Evolutionary conservation across 2,329 filamentous ascomycete species (phyloP).

Genomic region (Colletotrichum sp.): DNA sequence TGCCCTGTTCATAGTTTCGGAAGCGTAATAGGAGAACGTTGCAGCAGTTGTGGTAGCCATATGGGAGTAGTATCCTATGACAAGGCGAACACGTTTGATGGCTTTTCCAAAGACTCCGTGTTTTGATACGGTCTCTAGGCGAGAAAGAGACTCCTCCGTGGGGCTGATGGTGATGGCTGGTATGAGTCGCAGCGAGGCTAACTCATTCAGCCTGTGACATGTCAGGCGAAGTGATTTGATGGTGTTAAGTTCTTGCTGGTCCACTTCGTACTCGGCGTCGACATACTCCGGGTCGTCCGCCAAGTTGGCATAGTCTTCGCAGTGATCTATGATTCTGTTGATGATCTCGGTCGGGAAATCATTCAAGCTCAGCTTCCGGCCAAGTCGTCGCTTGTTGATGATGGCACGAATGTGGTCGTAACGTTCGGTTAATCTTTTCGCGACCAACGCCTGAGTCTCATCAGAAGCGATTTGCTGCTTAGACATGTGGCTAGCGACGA

Average conservation of each 20-base stretch:
- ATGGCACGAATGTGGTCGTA: not conserved
- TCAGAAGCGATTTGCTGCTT: too few relatives aligned
- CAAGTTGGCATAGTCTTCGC: not conserved
- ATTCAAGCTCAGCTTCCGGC: not conserved
- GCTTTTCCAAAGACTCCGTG: not conserved
- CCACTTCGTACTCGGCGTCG: not conserved
- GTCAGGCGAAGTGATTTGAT: not conserved
- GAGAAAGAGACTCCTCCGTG: not conserved
- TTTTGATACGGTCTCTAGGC: not conserved
- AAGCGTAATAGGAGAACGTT: too few relatives aligned
- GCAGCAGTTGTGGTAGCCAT: too few relatives aligned
- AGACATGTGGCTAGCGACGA: too few relatives aligned
- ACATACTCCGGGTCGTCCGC: not conserved
- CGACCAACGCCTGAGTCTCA: too few relatives aligned
- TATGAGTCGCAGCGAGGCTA: not conserved
- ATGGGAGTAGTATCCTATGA: not conserved
- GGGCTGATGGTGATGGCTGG: not conserved
- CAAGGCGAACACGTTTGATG: not conserved
- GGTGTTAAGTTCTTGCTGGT: not conserved
- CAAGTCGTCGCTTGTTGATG: not conserved
- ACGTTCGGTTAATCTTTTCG: not conserved
- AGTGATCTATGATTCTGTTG: not conserved
- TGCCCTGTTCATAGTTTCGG: too few relatives aligned
- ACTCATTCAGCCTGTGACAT: not conserved
- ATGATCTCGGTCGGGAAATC: not conserved